phyloP scores from a whole-genome alignment of 2,329 filamentous ascomycete species.

The Hirsutella minnesotensis region DNA sequence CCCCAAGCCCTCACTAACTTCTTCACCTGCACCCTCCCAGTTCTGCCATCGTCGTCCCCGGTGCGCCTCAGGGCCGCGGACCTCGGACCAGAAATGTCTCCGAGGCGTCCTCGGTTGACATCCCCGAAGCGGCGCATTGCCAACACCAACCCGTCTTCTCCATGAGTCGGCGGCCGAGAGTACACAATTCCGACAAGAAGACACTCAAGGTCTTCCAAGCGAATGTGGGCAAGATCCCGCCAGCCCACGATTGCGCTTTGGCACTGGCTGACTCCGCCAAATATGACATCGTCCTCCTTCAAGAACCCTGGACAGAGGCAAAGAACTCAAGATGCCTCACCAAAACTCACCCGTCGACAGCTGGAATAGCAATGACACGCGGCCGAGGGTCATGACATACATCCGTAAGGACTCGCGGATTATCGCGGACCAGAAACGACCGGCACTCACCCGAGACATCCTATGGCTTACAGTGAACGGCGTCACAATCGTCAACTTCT shows the following conservation, averaged over 20 bases:
- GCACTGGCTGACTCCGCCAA: constrained; percentile 6
- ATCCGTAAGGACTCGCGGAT: constrained; percentile 4
- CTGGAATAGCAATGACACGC: constrained; percentile 5
- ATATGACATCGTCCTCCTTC: constrained; percentile 8
- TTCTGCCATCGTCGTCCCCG: constrained; percentile 1
- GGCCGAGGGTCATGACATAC: constrained; percentile 9
- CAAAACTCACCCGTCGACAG: constrained; percentile 7
- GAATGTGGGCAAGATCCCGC: constrained; percentile 6
- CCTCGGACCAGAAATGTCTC: background rate
- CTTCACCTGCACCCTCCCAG: constrained; percentile 1
- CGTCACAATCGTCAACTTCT: constrained; percentile 8
- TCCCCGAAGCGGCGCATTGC: constrained; percentile 1
- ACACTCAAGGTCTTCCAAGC: constrained; percentile 6
- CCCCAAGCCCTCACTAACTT: constrained; percentile 1
- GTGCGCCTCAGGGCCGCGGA: background rate
- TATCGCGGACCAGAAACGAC: constrained; percentile 6
- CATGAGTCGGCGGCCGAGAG: constrained; percentile 1
- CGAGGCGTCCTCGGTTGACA: background rate
- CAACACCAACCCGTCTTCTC: background rate
- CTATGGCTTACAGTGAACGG: constrained; percentile 7
- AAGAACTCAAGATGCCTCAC: constrained; percentile 4
- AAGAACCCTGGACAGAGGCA: constrained; percentile 7
- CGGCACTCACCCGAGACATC: constrained; percentile 5
- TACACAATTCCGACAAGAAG: constrained; percentile 1
- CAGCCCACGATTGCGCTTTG: constrained; percentile 7